These are phyloP conservation scores for Exophiala alcalophila DNA, from an alignment of 2,329 filamentous ascomycete species.

Conservation along the genomic window DNA sequence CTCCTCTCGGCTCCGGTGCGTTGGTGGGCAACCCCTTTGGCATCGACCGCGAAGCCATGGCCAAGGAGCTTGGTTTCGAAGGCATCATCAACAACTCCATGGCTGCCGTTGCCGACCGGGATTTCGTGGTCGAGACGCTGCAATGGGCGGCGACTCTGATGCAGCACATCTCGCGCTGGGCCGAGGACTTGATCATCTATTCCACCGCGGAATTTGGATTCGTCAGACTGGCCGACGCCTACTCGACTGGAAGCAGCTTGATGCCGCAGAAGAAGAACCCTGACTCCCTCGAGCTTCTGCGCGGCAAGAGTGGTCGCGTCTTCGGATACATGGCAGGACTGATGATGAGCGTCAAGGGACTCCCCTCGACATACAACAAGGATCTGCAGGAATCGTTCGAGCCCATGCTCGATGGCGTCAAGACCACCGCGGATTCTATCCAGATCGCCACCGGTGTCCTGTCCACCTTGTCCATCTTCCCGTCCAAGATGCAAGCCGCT, in stretches of 20 bases:
- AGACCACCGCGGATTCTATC: slow-evolving; percentile 73
- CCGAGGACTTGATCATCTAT: slow-evolving; percentile 85
- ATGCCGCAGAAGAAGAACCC: slow-evolving; percentile 86
- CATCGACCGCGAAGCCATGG: slow-evolving; percentile 76
- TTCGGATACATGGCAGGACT: slow-evolving; percentile 81
- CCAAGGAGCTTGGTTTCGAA: slow-evolving; percentile 76
- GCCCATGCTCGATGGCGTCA: slow-evolving; percentile 79
- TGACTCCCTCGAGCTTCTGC: slow-evolving; percentile 69
- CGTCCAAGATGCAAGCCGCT: slow-evolving; percentile 74
- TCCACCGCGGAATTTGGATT: slow-evolving; percentile 73
- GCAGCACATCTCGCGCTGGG: slow-evolving; percentile 75
- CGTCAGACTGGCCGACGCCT: slow-evolving; percentile 72
- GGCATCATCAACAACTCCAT: slow-evolving; percentile 70
- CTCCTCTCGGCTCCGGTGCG: slow-evolving; percentile 70
- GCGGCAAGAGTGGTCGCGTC: slow-evolving; percentile 72
- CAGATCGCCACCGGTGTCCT: slow-evolving; percentile 80
- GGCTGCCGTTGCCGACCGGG: slow-evolving; percentile 68
- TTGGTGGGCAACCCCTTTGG: slow-evolving; percentile 78
- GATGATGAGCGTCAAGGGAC: slow-evolving; percentile 71
- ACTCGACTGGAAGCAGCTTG: slow-evolving; percentile 70
- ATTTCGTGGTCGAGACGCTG: slow-evolving; percentile 49
- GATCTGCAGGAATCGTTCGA: slow-evolving; percentile 86
- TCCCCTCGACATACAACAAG: slow-evolving; percentile 85
- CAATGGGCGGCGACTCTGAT: slow-evolving; percentile 77
- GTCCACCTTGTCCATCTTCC: slow-evolving; percentile 65